phyloP scores from a whole-genome alignment of 2,329 filamentous ascomycete genomes.

The Xylogone sp. region DNA sequence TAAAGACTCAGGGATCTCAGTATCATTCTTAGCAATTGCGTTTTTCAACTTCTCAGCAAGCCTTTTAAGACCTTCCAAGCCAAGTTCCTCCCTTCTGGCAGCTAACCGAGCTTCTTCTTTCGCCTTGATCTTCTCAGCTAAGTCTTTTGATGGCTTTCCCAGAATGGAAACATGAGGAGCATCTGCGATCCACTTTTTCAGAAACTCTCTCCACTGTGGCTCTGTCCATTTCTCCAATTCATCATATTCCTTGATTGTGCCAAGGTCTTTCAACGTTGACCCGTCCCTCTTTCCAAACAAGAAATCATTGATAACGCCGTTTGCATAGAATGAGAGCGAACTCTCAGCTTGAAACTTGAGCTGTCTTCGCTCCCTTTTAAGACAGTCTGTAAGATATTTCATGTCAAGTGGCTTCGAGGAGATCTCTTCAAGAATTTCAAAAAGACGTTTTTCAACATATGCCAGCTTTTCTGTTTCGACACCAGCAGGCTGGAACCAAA shows the following conservation, averaged over 20 bases:
- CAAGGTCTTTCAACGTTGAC: conserved; percentile 62
- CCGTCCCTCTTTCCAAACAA: conserved; percentile 86
- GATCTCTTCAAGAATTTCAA: conserved; percentile 78
- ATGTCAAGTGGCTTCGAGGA: conserved; percentile 80
- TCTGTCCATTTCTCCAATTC: conserved; percentile 76
- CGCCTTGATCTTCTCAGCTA: conserved; percentile 76
- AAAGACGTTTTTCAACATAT: conserved; percentile 79
- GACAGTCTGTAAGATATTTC: conserved; percentile 84
- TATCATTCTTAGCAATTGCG: conserved; percentile 85
- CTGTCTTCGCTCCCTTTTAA: conserved; percentile 75
- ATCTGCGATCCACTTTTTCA: conserved; percentile 81
- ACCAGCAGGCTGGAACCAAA: conserved; percentile 81
- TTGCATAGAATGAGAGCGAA: conserved; percentile 75
- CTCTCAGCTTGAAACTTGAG: conserved; percentile 81
- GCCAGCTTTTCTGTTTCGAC: conserved; percentile 83
- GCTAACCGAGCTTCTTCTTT: conserved; percentile 78
- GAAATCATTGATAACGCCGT: conserved; percentile 86
- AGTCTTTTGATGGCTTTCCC: conserved; percentile 75
- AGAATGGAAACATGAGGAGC: conserved; percentile 85
- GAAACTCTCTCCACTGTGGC: conserved; percentile 74
- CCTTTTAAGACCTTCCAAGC: conserved; percentile 73
- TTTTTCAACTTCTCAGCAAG: conserved; percentile 72
- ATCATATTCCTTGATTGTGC: conserved; percentile 57
- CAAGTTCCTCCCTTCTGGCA: conserved; percentile 73
- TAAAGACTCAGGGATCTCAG: conserved; percentile 77